Base-by-base conservation (phyloP, 495 filamentous ascomycete species). In the Elaphomyces granulatus region DNA sequence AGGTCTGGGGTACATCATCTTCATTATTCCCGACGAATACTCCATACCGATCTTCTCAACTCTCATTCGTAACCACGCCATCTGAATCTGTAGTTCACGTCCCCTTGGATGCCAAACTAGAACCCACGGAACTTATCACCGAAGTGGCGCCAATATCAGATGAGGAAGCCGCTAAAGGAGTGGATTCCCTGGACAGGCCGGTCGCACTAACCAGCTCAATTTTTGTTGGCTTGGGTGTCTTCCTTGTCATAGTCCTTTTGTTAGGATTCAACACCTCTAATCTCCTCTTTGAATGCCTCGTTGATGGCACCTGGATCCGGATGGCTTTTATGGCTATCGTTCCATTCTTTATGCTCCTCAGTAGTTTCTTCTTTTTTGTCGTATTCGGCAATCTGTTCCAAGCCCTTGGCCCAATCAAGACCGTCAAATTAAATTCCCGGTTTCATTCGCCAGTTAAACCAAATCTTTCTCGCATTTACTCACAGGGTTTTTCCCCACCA, bases 301-400 rank as follows among this genome's bases (percentile, higher is more conserved):
- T 56, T 12, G 53, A 56, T 49, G 48, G 48, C 4, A 40, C 40
- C 16, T 48, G 45, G 48, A 16, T 49, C 21, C 46, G 54, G 12
- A 52, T 56, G 34, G 53, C 51, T 20, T 46, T 56, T 19, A 53
- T 54, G 44, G 53, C 55, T 17, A 53, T 50, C 7, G 49, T 56
- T 26, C 53, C 53, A 3, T 41, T 59, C 12, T 56, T 56, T 37
- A 46, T 52, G n/a, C 47, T 49, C 34, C 53, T 59, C 40, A 38
- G 36, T 38, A 31, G 47, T 9, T 50, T 50, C 36, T 50, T 50
- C 37, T 44, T 50, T 34, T 47, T 50, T 28, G 48, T 50, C 33
- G 20, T 50, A n/a, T 42, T 47, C 21, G 41, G 40, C 10, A 39
- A 42, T 23, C 32, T 43, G 15, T 50, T 50, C 34, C 45, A 50